phyloP scores from a whole-genome alignment of 192 early-diverging fungal genomes.

The Umbelopsis sp. region DNA sequence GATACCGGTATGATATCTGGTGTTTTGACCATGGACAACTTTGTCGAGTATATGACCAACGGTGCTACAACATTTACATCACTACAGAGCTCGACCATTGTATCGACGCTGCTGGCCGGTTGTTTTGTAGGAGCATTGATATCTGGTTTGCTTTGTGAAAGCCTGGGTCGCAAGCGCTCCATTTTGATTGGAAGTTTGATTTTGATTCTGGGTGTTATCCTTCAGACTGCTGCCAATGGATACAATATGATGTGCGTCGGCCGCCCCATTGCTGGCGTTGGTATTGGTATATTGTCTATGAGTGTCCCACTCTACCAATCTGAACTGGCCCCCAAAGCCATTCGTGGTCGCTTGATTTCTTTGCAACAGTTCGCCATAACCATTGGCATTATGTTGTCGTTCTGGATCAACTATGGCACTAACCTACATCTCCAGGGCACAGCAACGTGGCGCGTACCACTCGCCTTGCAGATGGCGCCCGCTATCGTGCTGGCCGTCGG shows the following conservation, averaged over 20 bases:
- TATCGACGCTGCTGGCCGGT: slow-evolving; percentile 67
- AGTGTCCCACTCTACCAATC: slow-evolving; percentile 49
- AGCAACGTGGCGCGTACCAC: slow-evolving; percentile 80
- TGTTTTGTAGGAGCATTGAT: slow-evolving; percentile 75
- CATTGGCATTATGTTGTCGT: slow-evolving; percentile 74
- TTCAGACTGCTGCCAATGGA: slow-evolving; percentile 65
- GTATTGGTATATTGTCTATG: slow-evolving; percentile 40
- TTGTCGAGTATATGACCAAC: slow-evolving; percentile 29
- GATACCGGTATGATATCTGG: slow-evolving; percentile 74
- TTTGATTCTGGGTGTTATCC: slow-evolving; percentile 74
- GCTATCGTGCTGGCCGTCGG: slow-evolving; percentile 68
- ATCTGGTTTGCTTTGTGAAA: slow-evolving; percentile 47
- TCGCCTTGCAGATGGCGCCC: slow-evolving; percentile 83
- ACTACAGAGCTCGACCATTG: slow-evolving; percentile 43
- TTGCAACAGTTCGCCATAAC: slow-evolving; percentile 94
- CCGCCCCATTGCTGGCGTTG: slow-evolving; percentile 76
- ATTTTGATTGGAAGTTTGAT: slow-evolving; percentile 68
- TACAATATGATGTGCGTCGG: slow-evolving; percentile 70
- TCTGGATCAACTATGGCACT: slow-evolving; percentile 44
- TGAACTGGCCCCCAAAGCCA: slow-evolving; percentile 77
- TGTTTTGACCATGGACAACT: slow-evolving; percentile 62
- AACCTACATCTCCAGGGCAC: slow-evolving; percentile 39
- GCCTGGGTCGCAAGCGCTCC: slow-evolving; percentile 63
- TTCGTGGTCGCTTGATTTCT: slow-evolving; percentile 85
- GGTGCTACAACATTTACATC: slow-evolving; percentile 20